Conservation (phyloP, 371 early-diverging fungal species). For the Thermomucor indicae-seudaticae region DNA sequence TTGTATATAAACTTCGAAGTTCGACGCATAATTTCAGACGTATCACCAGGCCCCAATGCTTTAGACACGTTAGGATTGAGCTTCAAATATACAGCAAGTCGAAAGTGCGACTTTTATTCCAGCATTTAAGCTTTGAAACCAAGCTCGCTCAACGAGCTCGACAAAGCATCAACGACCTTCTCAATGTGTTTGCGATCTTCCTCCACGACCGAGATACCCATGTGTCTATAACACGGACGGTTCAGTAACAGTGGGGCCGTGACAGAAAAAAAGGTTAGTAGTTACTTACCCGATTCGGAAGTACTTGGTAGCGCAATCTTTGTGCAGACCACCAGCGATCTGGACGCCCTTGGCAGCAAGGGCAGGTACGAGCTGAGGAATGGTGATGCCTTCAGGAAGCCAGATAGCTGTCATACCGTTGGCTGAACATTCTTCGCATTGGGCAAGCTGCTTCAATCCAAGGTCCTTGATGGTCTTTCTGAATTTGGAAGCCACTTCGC, state of each 20-base stretch:
- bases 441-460: slow-evolving; percentile 77
- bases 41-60: too few relatives aligned
- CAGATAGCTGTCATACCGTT: slow-evolving; percentile 94
- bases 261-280: not conserved
- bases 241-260: not conserved
- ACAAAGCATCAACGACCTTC: slow-evolving; percentile 69
- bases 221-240: slow-evolving; percentile 51
- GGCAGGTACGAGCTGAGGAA: slow-evolving; percentile 73
- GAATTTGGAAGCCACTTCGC: slow-evolving; percentile 67
- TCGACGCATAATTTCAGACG: too few relatives aligned
- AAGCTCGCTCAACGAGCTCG: slow-evolving; percentile 64
- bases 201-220: slow-evolving; percentile 88
- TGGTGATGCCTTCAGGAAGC: slow-evolving; percentile 82
- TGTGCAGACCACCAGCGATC: slow-evolving; percentile 92
- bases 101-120: too few relatives aligned
- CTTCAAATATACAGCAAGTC: too few relatives aligned
- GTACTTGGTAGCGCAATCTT: slow-evolving; percentile 83
- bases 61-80: too few relatives aligned
- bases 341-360: slow-evolving; percentile 79
- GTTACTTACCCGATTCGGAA: slow-evolving; percentile 83
- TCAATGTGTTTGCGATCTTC: slow-evolving; percentile 71
- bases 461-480: slow-evolving; percentile 63
- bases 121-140: slow-evolving; percentile 29
- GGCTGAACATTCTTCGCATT: slow-evolving; percentile 65
- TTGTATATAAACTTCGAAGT: too few relatives aligned